phyloP scores from a whole-genome alignment of 2,329 filamentous ascomycete species.

The Simplicillium sp. region DNA sequence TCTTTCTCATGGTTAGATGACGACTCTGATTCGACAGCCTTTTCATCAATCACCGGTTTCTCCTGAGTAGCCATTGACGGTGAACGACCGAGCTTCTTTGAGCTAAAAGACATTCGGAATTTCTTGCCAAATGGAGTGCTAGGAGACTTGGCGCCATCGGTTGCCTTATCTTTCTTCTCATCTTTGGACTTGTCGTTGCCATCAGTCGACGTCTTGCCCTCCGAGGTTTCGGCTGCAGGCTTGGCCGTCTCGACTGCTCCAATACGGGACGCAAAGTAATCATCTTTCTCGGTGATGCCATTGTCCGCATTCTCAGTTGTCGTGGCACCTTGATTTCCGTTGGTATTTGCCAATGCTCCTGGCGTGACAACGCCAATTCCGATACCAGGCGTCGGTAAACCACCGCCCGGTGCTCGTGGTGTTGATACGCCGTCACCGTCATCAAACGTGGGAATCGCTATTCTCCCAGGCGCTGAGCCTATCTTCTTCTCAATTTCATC shows the following conservation, averaged over 20 bases:
- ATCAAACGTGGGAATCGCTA: constrained; percentile 21
- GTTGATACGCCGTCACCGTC: constrained; percentile 31
- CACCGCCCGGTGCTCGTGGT: constrained; percentile 55
- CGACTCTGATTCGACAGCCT: constrained; percentile 57
- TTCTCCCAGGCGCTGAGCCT: constrained; percentile 41
- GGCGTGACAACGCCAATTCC: constrained; percentile 72
- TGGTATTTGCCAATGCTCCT: constrained; percentile 37
- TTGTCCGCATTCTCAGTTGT: constrained; percentile 17
- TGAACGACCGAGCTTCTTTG: constrained; percentile 73
- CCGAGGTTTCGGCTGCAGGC: constrained; percentile 33
- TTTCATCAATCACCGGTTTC: constrained; percentile 71
- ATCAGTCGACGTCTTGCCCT: constrained; percentile 40
- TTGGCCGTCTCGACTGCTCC: constrained; percentile 35
- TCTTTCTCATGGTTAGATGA: constrained; percentile 60
- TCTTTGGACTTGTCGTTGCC: constrained; percentile 46
- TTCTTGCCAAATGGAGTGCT: constrained; percentile 72
- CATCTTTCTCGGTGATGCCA: constrained; percentile 54
- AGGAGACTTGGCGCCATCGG: constrained; percentile 44
- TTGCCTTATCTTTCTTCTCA: constrained; percentile 35
- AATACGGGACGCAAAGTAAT: constrained; percentile 67
- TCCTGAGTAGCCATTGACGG: constrained; percentile 49
- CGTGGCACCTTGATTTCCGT: constrained; percentile 31
- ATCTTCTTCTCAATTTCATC: constrained; percentile 50
- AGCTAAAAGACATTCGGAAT: constrained; percentile 73
- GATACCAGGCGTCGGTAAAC: constrained; percentile 64